These are phyloP conservation scores for Symbiotaphrina buchneri DNA, from an alignment of 495 filamentous ascomycete genomes.

Conservation along the genomic window DNA sequence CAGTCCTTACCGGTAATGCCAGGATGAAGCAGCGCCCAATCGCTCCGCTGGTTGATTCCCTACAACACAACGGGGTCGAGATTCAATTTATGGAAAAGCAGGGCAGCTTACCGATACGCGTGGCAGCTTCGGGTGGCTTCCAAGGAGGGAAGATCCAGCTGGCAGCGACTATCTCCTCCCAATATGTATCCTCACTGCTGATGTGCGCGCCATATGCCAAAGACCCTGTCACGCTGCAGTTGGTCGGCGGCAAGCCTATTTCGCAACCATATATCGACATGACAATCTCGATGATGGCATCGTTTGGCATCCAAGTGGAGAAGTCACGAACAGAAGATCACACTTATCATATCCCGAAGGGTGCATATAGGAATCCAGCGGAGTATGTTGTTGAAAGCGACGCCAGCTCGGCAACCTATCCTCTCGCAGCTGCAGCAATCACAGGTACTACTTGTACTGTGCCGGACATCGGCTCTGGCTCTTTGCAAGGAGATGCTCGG, in stretches of 20 bases:
- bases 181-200: slow-evolving; percentile 89
- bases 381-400: slow-evolving; percentile 92
- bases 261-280: slow-evolving; percentile 97
- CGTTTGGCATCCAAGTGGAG: slow-evolving; percentile 67
- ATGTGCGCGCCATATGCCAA: slow-evolving; percentile 97
- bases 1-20: slow-evolving; percentile 77
- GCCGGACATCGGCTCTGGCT: slow-evolving; percentile 82
- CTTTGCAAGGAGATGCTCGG: slow-evolving; percentile 84
- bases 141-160: slow-evolving; percentile 81
- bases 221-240: slow-evolving; percentile 67
- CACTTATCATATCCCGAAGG: slow-evolving; percentile 87
- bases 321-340: slow-evolving; percentile 53
- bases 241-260: slow-evolving; percentile 88
- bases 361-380: slow-evolving; percentile 59
- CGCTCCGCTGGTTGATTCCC: slow-evolving; percentile 77
- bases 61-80: slow-evolving; percentile 59
- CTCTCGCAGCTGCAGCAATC: slow-evolving; percentile 83
- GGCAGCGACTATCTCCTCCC: slow-evolving; percentile 83
- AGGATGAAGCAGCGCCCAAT: slow-evolving; percentile 95
- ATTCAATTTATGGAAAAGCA: slow-evolving; percentile 67
- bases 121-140: slow-evolving; percentile 66
- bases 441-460: slow-evolving; percentile 87
- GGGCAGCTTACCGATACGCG: slow-evolving; percentile 61
- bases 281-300: slow-evolving; percentile 94
- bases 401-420: slow-evolving; percentile 93